Base-by-base conservation (phyloP, 345 rosid genomes). In the Aegle marmelos region DNA sequence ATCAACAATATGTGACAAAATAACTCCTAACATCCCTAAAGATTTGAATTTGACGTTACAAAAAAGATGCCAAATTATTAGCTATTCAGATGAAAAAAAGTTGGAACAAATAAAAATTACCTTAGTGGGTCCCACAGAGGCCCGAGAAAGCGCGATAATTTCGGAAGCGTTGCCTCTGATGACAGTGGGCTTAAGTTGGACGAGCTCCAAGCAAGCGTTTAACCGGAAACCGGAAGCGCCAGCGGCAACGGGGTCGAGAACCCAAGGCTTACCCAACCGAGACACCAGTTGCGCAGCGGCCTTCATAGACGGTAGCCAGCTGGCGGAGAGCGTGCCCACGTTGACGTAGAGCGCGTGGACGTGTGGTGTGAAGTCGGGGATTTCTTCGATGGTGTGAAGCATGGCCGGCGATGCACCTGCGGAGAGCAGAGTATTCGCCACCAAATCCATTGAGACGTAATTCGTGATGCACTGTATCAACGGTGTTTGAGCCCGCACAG, bases 401-500 rank as follows among this genome's bases (percentile, higher is more conserved):
- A 92, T 95, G 53, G 99, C 97, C 50, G 99, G 98, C 0, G 98
- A 95, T 4, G 98, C 98, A 39, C 98, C 98, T 45, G 93, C 95
- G 17, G 98, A 82, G 65, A 92, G 83, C 67, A 95, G 98, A 66
- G 92, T 87, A 85, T 95, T 95, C 78, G 97, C 98, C 76, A 90
- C 87, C 30, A 92, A 79, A 82, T 93, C 98, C 98, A 95, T 95
- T 61, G 98, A 93, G 77, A 93, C 97, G 79, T 87, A 88, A 86
- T 95, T 95, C 68, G 97, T 92, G 81, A 95, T 95, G 90, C 98
- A 95, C 86, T 95, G 99, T 74, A 93, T 83, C 59, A 95, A 76
- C 58, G 97, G 97, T 25, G 97, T 86, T 34, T 34, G 87, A 73
- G 30, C 68, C 69, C 95, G 88, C 78, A 91, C 88, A 22, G 74